A percentile compares a stretch with the other conserved stretches of the same genome.
These are phyloP conservation scores for Penicillium sp. DNA, from an alignment of 2,329 filamentous ascomycete genomes.

Conservation along the genomic window DNA sequence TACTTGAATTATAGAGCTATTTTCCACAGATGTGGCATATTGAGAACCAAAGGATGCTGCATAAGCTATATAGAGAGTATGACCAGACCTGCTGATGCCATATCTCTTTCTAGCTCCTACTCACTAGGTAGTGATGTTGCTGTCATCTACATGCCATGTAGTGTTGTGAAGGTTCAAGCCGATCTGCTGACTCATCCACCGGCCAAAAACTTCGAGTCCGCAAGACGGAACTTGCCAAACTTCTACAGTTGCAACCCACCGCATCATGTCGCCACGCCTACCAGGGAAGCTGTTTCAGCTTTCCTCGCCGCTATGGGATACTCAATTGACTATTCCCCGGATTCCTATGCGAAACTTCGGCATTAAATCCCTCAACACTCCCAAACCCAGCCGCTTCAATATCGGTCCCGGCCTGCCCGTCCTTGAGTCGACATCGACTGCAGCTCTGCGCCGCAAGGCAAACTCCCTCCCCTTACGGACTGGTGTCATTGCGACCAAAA, in stretches of 20 bases:
- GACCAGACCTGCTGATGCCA: too few relatives aligned
- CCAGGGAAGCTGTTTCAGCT: constrained; percentile 33
- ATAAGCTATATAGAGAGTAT: too few relatives aligned
- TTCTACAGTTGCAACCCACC: constrained; percentile 3
- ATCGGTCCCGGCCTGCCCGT: constrained; percentile 50
- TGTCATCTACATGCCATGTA: not conserved
- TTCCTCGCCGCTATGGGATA: constrained; percentile 23
- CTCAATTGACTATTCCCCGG: constrained; percentile 24
- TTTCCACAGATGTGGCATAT: too few relatives aligned
- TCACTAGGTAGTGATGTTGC: too few relatives aligned
- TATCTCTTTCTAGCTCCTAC: too few relatives aligned
- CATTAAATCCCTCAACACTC: constrained; percentile 61
- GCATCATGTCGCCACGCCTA: constrained; percentile 38
- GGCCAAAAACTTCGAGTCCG: constrained; percentile 21
- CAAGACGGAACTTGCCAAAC: not conserved
- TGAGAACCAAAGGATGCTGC: too few relatives aligned
- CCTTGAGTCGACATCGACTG: constrained; percentile 57
- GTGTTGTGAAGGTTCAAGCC: not conserved
- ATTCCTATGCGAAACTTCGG: constrained; percentile 43
- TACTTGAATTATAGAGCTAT: too few relatives aligned
- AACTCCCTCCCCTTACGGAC: constrained; percentile 66
- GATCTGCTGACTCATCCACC: constrained; percentile 16
- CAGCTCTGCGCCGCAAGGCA: constrained; percentile 61
- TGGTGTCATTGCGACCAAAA: constrained; percentile 83
- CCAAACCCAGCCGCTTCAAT: constrained; percentile 55